A percentile compares a stretch with the other conserved stretches of the same genome.
These are phyloP conservation scores for Bromus sterilis DNA, from an alignment of 176 grass and related monocot genomes.

Conservation along the genomic window DNA sequence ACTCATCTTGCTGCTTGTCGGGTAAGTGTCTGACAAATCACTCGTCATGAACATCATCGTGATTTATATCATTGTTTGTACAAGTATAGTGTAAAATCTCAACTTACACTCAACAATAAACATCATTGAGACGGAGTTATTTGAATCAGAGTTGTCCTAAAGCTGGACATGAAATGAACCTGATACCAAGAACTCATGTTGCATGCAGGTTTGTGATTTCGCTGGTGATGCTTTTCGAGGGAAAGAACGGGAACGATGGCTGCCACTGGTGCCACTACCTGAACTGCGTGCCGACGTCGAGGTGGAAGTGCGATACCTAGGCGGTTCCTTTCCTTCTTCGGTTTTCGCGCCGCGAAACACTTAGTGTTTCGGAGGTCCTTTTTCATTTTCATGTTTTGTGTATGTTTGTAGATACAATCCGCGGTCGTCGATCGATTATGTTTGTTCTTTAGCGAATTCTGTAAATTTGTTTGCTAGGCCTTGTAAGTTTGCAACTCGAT, in stretches of 20 bases:
- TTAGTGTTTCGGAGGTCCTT: slow-evolving; percentile 12
- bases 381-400: slow-evolving; percentile 35
- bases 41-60: neutral
- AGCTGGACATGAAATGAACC: neutral
- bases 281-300: slow-evolving; percentile 88
- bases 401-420: slow-evolving; percentile 44
- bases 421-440: neutral
- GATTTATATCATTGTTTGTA: neutral
- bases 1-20: slow-evolving; percentile 53
- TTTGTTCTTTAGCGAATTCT: slow-evolving; percentile 30
- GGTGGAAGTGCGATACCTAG: slow-evolving; percentile 72
- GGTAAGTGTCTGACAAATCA: slow-evolving; percentile 42
- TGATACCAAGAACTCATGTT: neutral
- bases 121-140: neutral
- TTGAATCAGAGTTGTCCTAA: neutral
- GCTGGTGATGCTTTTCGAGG: slow-evolving; percentile 88
- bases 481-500: slow-evolving; percentile 11
- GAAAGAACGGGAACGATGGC: slow-evolving; percentile 79
- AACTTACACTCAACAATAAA: neutral
- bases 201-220: slow-evolving; percentile 69
- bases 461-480: slow-evolving; percentile 8
- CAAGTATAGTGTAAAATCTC: neutral
- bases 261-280: slow-evolving; percentile 98
- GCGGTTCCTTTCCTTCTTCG: neutral
- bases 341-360: neutral